Conservation (phyloP, 176 grass and related monocot genomes). For the Musa troglodytarum region DNA sequence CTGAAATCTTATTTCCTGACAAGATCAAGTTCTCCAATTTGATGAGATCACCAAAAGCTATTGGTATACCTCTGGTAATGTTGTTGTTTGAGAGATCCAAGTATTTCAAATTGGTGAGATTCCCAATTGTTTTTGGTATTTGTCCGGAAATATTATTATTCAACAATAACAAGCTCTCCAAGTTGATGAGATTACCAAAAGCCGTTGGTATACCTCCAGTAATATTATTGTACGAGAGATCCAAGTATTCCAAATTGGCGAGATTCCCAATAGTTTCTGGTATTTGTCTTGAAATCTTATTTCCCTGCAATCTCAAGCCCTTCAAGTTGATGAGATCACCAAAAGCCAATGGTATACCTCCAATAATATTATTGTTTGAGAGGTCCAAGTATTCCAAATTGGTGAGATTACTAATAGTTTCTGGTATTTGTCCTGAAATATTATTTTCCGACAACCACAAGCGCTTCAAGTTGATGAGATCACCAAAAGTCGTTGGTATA, state of each 20-base stretch:
- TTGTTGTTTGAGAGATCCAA: not conserved
- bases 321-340: not conserved
- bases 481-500: not conserved
- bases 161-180: not conserved
- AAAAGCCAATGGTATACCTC: not conserved
- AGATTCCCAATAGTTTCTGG: not conserved
- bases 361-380: not conserved
- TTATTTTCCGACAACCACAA: not conserved
- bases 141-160: not conserved
- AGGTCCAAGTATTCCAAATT: not conserved
- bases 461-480: not conserved
- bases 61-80: not conserved
- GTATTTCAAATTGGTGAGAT: not conserved
- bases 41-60: not conserved
- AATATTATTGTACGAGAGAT: not conserved
- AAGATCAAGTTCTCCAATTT: not conserved
- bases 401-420: not conserved
- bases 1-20: not conserved
- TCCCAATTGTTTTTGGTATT: not conserved
- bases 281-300: not conserved
- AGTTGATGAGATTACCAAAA: not conserved
- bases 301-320: rapidly evolving
- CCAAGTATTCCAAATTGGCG: not conserved
- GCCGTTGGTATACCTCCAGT: not conserved
- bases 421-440: not conserved